Evolutionary conservation across 768 basidiomycete species (phyloP).

Genomic region (Postia placenta): DNA sequence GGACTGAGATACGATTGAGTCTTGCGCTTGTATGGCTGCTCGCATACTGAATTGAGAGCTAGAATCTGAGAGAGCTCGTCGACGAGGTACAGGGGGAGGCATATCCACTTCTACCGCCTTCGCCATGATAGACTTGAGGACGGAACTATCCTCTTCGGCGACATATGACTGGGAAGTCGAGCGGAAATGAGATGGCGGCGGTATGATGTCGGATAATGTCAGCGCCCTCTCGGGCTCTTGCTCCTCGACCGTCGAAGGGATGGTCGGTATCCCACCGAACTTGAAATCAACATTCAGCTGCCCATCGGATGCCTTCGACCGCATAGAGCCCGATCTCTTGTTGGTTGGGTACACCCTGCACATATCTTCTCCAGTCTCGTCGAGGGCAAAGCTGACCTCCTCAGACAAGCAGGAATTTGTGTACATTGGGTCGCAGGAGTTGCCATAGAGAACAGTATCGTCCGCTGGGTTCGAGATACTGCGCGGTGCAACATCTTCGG

Average conservation of each 20-base stretch:
- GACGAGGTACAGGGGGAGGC: conserved; percentile 19
- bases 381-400: conserved; percentile 20
- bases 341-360: conserved; percentile 27
- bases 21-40: conserved; percentile 21
- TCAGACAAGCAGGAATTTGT: conserved; percentile 16
- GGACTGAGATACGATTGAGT: conserved; percentile 31
- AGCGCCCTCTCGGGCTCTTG: conserved; percentile 30
- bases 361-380: conserved; percentile 24
- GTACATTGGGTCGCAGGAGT: conserved; percentile 6
- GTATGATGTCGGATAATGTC: conserved; percentile 74
- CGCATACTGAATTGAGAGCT: conserved; percentile 31
- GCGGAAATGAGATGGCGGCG: conserved; percentile 48
- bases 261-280: conserved; percentile 51
- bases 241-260: conserved; percentile 9
- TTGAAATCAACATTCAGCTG: conserved; percentile 67
- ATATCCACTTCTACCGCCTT: conserved; percentile 5
- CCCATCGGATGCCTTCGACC: conserved; percentile 51
- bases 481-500: conserved; percentile 18
- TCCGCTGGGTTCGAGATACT: conserved; percentile 16
- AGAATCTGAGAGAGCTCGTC: conserved; percentile 39
- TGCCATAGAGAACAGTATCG: conserved; percentile 6
- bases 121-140: conserved; percentile 23
- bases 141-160: conserved; percentile 24
- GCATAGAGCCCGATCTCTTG: conserved; percentile 26
- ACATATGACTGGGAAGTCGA: conserved; percentile 41